Evolutionary conservation across 2,329 filamentous ascomycete genomes (phyloP).

Genomic region (Diaporthe velutina): DNA sequence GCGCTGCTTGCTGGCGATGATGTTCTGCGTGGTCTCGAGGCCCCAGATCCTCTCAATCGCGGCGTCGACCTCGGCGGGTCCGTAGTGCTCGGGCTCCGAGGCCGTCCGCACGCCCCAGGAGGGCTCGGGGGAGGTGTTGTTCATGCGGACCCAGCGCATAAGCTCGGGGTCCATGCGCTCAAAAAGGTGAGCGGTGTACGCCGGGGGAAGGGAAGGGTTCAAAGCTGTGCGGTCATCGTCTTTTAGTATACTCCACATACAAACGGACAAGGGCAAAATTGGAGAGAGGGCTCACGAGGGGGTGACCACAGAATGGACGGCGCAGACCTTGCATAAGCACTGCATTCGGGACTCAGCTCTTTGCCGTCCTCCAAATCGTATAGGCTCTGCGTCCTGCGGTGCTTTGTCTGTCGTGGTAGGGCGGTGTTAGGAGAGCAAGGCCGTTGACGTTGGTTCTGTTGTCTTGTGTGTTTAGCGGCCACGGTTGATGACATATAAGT

Average conservation of each 20-base stretch:
- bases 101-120: constrained; percentile 29
- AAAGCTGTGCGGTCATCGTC: constrained; percentile 28
- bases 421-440: constrained; percentile 35
- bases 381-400: constrained; percentile 41
- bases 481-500: not conserved
- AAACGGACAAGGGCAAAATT: constrained; percentile 33
- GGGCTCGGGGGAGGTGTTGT: constrained; percentile 39
- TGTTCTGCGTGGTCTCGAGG: constrained; percentile 16
- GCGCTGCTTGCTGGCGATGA: constrained; percentile 26
- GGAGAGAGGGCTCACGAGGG: constrained; percentile 22
- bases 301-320: constrained; percentile 37
- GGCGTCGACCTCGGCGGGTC: constrained; percentile 37
- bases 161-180: constrained; percentile 49
- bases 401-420: constrained; percentile 27
- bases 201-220: constrained; percentile 21
- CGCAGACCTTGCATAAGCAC: constrained; percentile 32
- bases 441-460: constrained; percentile 34
- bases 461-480: not conserved
- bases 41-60: constrained; percentile 39
- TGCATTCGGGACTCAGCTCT: constrained; percentile 31
- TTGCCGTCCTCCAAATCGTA: constrained; percentile 44
- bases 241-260: constrained; percentile 42
- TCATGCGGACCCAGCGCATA: constrained; percentile 42
- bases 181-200: constrained; percentile 45
- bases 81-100: constrained; percentile 19